phyloP scores from a whole-genome alignment of 2,329 filamentous ascomycete genomes.

The Elsinoe arachidis region DNA sequence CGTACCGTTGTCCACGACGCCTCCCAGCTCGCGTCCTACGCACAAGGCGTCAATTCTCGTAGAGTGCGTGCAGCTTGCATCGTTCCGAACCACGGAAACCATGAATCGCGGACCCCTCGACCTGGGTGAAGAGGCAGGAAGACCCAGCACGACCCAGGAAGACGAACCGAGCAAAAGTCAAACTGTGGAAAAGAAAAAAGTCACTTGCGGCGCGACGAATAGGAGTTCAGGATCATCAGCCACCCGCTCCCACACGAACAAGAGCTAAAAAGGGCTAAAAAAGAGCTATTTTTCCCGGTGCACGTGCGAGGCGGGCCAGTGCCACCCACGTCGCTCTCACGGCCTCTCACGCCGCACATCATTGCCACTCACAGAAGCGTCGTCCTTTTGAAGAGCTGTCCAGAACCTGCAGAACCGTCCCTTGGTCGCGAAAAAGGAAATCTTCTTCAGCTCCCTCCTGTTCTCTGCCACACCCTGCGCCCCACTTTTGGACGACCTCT shows the following conservation, averaged over 20 bases:
- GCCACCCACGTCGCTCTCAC: neutral
- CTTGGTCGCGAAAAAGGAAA: constrained; percentile 1
- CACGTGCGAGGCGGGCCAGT: neutral
- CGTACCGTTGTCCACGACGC: no score
- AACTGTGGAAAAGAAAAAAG: neutral
- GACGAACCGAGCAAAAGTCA: neutral
- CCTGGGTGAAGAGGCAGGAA: neutral
- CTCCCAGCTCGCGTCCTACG: neutral
- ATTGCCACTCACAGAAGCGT: constrained; percentile 1
- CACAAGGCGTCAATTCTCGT: neutral
- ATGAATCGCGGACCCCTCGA: neutral
- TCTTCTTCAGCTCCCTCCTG: neutral
- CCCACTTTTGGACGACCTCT: neutral
- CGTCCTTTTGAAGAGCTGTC: neutral
- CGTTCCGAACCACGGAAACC: neutral
- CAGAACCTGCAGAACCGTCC: neutral
- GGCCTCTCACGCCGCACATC: constrained; percentile 2
- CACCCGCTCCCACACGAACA: neutral
- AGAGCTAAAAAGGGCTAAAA: neutral
- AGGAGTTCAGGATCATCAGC: neutral
- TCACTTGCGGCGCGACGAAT: neutral
- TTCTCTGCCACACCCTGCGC: neutral
- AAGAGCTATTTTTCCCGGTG: neutral
- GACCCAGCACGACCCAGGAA: neutral
- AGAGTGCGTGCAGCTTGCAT: constrained; percentile 8